Conservation (phyloP, 1,284 basidiomycete species). For the Pholiota adiposa region DNA sequence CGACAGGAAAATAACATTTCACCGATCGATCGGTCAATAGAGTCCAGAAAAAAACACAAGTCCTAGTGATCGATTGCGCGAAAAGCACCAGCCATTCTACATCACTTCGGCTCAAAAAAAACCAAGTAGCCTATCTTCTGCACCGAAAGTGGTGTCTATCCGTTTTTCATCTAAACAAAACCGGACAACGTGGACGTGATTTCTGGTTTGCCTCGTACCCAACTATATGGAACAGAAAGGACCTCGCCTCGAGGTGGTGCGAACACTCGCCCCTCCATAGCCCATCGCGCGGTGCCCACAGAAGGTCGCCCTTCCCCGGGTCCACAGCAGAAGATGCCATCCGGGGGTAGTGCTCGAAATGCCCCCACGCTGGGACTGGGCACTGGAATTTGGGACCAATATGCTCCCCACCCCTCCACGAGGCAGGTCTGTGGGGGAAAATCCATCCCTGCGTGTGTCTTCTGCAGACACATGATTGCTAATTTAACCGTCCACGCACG, state of each 20-base stretch:
- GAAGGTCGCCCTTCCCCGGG: not conserved
- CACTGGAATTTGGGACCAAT: not conserved
- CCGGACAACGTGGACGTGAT: no score
- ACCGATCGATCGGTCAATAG: not conserved
- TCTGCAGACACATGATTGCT: conserved; percentile 13
- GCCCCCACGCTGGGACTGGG: not conserved
- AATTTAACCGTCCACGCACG: conserved; percentile 9
- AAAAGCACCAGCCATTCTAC: no score
- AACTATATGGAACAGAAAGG: not conserved
- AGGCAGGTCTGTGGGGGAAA: conserved; percentile 9
- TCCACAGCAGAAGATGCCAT: conserved; percentile 4
- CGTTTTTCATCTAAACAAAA: no score
- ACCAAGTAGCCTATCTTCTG: not conserved
- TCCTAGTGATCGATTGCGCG: not conserved
- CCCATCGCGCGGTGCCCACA: not conserved
- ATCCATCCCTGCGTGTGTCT: not conserved
- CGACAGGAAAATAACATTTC: not conserved
- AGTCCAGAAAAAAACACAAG: not conserved
- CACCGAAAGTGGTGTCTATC: not conserved
- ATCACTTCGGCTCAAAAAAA: not conserved
- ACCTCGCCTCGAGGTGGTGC: not conserved
- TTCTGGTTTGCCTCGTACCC: no score
- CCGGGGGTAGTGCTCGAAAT: conserved; percentile 9
- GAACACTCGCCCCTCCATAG: not conserved
- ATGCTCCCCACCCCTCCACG: conserved; percentile 1